phyloP scores from a whole-genome alignment of 768 basidiomycete species.

The Hysterangium stoloniferum region DNA sequence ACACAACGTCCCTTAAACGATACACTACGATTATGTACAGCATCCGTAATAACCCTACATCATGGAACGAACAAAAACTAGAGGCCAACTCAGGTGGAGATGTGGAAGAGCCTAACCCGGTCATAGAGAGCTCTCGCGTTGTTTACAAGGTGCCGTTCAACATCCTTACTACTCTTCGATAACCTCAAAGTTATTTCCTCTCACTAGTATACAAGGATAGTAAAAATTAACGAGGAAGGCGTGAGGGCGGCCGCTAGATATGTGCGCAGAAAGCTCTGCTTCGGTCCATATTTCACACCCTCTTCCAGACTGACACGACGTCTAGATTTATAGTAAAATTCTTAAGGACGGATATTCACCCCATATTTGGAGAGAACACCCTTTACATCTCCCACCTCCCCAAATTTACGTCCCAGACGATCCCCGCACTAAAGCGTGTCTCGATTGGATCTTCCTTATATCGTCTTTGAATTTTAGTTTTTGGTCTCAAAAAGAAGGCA shows the following conservation, averaged over 20 bases:
- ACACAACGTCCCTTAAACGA: too few relatives aligned
- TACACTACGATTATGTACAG: too few relatives aligned
- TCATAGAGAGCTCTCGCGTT: constrained; percentile 47
- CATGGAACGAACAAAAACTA: too few relatives aligned
- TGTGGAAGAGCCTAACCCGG: too few relatives aligned
- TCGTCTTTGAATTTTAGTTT: constrained; percentile 84
- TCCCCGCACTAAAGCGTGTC: constrained; percentile 45
- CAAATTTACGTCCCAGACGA: constrained; percentile 50
- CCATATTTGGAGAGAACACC: constrained; percentile 72
- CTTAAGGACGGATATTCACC: constrained; percentile 62
- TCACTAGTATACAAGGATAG: constrained; percentile 52
- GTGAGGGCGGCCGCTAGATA: constrained; percentile 59
- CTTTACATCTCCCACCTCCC: constrained; percentile 64
- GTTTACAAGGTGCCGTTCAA: constrained; percentile 43
- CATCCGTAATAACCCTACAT: too few relatives aligned
- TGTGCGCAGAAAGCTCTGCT: constrained; percentile 38
- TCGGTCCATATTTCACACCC: constrained; percentile 17
- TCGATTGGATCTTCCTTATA: constrained; percentile 87
- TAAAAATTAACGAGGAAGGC: constrained; percentile 52
- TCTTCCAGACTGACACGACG: background rate
- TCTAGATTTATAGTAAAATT: constrained; percentile 55
- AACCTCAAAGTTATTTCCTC: background rate
- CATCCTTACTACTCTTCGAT: constrained; percentile 1
- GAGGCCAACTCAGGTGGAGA: too few relatives aligned
- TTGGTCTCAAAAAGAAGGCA: constrained; percentile 66